Evolutionary conservation across 352 stramenopile species (phyloP).

Genomic region (Globisporangium orthogonon): DNA sequence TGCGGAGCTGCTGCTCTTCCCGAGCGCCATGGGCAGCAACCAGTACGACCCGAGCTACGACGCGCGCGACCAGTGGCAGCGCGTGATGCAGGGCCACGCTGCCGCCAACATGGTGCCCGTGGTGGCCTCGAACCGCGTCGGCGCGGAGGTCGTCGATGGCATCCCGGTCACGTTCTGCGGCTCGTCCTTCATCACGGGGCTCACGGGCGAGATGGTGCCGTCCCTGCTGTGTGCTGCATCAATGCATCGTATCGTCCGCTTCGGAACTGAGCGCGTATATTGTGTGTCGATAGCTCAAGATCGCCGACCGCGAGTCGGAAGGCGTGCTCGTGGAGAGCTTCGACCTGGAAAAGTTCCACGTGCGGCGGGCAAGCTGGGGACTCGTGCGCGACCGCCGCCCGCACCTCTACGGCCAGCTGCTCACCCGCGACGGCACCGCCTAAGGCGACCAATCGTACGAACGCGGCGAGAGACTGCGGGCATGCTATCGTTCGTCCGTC

Average conservation of each 20-base stretch:
- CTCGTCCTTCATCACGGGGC: constrained; percentile 89
- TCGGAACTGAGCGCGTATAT: not conserved
- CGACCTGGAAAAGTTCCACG: constrained; percentile 81
- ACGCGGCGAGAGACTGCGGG: not conserved
- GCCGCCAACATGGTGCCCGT: constrained; percentile 88
- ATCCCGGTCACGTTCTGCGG: constrained; percentile 89
- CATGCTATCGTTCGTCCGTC: no score
- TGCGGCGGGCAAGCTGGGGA: constrained; percentile 81
- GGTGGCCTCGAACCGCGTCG: constrained; percentile 89
- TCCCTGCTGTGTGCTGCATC: not conserved
- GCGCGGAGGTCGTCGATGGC: constrained; percentile 69
- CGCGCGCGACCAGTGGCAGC: constrained; percentile 87
- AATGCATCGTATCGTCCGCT: not conserved
- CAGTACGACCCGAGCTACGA: constrained; percentile 87
- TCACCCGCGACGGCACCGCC: constrained; percentile 70
- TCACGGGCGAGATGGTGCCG: constrained; percentile 84
- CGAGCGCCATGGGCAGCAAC: constrained; percentile 81
- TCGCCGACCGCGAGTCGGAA: constrained; percentile 81
- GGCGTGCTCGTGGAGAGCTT: constrained; percentile 85
- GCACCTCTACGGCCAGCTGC: constrained; percentile 70
- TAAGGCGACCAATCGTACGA: not conserved
- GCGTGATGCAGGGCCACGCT: constrained; percentile 89
- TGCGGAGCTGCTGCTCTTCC: constrained; percentile 83
- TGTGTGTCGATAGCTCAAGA: constrained; percentile 58
- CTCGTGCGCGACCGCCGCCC: constrained; percentile 84